Percentiles rank a stretch among this genome's conserved stretches.
Evolutionary conservation across 805 yeast species (phyloP).

Genomic region (Cyberlindnera petersonii): DNA sequence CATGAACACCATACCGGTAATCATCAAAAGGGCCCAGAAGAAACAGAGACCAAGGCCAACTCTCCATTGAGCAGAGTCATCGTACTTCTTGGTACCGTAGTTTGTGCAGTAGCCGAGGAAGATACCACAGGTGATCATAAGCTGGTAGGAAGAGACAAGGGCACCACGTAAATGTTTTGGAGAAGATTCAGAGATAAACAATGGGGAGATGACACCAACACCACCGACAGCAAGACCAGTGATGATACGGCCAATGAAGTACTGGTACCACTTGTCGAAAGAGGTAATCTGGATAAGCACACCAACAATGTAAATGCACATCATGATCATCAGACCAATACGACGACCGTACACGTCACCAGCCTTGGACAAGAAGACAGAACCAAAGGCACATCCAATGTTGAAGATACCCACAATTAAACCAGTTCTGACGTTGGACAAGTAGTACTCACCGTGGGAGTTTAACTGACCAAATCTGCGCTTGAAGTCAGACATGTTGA

Average conservation of each 20-base stretch:
- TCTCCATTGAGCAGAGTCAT: slow-evolving; percentile 76
- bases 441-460: slow-evolving; percentile 40
- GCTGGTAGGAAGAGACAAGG: slow-evolving; percentile 64
- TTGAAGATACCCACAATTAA: slow-evolving; percentile 59
- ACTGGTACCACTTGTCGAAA: slow-evolving; percentile 59
- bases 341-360: slow-evolving; percentile 69
- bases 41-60: slow-evolving; percentile 59
- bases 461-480: slow-evolving; percentile 50
- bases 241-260: slow-evolving; percentile 62
- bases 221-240: slow-evolving; percentile 80
- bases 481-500: slow-evolving; percentile 50
- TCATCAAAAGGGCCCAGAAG: slow-evolving; percentile 40
- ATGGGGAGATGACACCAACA: slow-evolving; percentile 70
- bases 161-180: slow-evolving; percentile 72
- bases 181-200: slow-evolving; percentile 66
- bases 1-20: slow-evolving; percentile 42
- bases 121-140: slow-evolving; percentile 68
- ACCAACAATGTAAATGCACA: slow-evolving; percentile 64
- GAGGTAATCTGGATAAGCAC: slow-evolving; percentile 61
- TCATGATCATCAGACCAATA: slow-evolving; percentile 55
- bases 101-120: slow-evolving; percentile 73
- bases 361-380: slow-evolving; percentile 51
- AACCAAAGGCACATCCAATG: slow-evolving; percentile 76
- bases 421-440: slow-evolving; percentile 54
- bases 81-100: slow-evolving; percentile 55